A percentile compares a stretch with the other conserved stretches of the same genome.
phyloP scores from a whole-genome alignment of 2,329 filamentous ascomycete species.

The Periconia sp. region DNA sequence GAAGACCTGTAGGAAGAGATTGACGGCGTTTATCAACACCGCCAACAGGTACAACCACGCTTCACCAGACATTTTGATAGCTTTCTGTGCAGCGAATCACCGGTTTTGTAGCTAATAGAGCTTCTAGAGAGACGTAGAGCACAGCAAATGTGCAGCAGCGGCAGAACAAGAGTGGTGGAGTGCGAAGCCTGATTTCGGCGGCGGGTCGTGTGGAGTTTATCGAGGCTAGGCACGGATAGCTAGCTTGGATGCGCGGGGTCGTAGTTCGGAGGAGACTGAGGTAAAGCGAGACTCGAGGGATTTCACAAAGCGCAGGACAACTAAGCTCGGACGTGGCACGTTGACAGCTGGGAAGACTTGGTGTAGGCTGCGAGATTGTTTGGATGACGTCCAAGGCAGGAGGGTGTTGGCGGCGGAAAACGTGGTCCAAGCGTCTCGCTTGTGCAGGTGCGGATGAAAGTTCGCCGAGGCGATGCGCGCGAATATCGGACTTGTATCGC shows the following conservation, averaged over 20 bases:
- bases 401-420: slow-evolving; percentile 17
- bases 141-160: slow-evolving; percentile 14
- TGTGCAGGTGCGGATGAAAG: slow-evolving; percentile 1
- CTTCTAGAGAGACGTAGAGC: slow-evolving; percentile 16
- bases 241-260: slow-evolving; percentile 39
- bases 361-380: slow-evolving; percentile 34
- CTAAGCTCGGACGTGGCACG: slow-evolving; percentile 8
- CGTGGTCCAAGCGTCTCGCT: slow-evolving; percentile 20
- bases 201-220: slow-evolving; percentile 42
- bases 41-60: slow-evolving; percentile 97
- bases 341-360: slow-evolving; percentile 12
- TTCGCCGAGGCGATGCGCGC: background rate
- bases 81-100: slow-evolving; percentile 31
- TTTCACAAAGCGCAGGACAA: slow-evolving; percentile 12
- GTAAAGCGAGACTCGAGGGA: slow-evolving; percentile 12
- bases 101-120: slow-evolving; percentile 11
- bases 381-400: slow-evolving; percentile 40
- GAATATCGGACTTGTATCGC: background rate
- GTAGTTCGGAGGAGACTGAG: slow-evolving; percentile 14
- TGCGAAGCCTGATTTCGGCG: slow-evolving; percentile 28
- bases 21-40: slow-evolving; percentile 99
- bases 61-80: slow-evolving; percentile 85
- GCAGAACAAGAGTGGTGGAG: slow-evolving; percentile 18
- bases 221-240: slow-evolving; percentile 41
- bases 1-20: slow-evolving; percentile 99